These are phyloP conservation scores for Colletotrichum filicis DNA, from an alignment of 2,329 filamentous ascomycete genomes.

Conservation along the genomic window DNA sequence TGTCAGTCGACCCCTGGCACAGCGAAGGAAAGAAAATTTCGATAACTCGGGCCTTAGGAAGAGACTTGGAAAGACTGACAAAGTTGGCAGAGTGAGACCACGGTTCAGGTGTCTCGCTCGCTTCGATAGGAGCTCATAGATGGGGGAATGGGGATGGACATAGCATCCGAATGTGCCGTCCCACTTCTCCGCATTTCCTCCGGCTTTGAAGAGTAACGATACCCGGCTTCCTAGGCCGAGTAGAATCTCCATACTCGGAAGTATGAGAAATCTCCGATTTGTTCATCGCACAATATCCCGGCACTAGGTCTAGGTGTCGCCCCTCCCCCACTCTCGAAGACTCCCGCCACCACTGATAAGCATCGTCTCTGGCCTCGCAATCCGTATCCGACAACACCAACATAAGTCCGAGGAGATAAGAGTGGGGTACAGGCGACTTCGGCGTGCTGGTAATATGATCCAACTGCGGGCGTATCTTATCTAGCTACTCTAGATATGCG, in stretches of 20 bases:
- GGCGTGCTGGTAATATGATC: not conserved
- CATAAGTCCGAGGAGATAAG: slow-evolving; percentile 14
- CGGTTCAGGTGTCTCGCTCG: not conserved
- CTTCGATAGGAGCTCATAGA: slow-evolving; percentile 3
- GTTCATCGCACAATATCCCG: not conserved
- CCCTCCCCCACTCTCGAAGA: slow-evolving; percentile 21
- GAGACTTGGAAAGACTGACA: not conserved
- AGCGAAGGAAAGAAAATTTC: not conserved
- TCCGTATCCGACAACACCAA: not conserved
- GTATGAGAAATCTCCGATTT: not conserved
- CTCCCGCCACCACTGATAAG: slow-evolving; percentile 16
- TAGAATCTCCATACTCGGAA: not conserved
- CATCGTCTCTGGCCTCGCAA: not conserved
- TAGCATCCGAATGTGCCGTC: not conserved
- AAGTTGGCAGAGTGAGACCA: not conserved
- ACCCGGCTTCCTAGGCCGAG: not conserved
- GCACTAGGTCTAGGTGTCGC: not conserved
- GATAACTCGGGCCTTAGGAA: not conserved
- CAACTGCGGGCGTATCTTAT: slow-evolving; percentile 15
- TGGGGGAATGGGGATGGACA: slow-evolving; percentile 30
- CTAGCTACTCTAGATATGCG: not conserved
- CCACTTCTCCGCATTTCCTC: slow-evolving; percentile 24
- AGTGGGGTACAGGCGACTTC: slow-evolving; percentile 15
- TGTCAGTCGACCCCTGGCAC: not conserved
- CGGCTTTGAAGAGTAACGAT: not conserved